Conservation (phyloP, 169 alveolate genomes). For the Eimeria sp. region DNA sequence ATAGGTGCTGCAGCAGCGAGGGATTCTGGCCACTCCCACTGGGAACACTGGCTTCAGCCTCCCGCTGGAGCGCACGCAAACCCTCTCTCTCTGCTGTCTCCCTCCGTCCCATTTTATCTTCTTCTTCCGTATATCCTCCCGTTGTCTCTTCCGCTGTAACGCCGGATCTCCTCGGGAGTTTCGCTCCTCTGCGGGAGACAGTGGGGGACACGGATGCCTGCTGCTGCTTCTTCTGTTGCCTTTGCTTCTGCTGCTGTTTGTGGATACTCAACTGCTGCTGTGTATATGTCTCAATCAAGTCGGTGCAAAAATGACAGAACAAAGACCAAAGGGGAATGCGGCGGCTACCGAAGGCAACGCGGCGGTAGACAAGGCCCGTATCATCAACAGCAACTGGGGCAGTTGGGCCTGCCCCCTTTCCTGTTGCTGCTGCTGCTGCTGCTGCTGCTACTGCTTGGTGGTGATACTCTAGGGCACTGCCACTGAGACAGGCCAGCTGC, state of each 20-base stretch:
- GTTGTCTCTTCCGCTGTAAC: background rate
- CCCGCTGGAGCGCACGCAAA: slow-evolving; percentile 14
- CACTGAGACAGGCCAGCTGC: slow-evolving; percentile 50
- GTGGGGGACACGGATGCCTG: background rate
- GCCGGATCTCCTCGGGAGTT: background rate
- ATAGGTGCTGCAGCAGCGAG: slow-evolving; percentile 46
- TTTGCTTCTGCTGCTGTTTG: slow-evolving; percentile 28
- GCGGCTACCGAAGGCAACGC: slow-evolving; percentile 57
- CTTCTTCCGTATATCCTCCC: background rate
- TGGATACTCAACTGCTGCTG: background rate
- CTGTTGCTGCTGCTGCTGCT: background rate
- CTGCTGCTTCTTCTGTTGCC: background rate
- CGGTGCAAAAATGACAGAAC: slow-evolving; percentile 27
- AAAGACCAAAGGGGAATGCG: slow-evolving; percentile 44
- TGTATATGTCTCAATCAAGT: slow-evolving; percentile 1
- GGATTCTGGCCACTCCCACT: background rate
- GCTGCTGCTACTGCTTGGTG: slow-evolving; percentile 37
- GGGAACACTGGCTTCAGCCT: slow-evolving; percentile 5
- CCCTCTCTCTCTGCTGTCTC: slow-evolving; percentile 35
- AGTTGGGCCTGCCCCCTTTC: background rate
- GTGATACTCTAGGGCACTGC: slow-evolving; percentile 56
- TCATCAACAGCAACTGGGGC: slow-evolving; percentile 7
- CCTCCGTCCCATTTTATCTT: background rate
- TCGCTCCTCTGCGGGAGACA: background rate
- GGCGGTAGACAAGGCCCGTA: slow-evolving; percentile 46